Conservation (phyloP, 805 yeast genomes). For the Hanseniaspora valbyensis region DNA sequence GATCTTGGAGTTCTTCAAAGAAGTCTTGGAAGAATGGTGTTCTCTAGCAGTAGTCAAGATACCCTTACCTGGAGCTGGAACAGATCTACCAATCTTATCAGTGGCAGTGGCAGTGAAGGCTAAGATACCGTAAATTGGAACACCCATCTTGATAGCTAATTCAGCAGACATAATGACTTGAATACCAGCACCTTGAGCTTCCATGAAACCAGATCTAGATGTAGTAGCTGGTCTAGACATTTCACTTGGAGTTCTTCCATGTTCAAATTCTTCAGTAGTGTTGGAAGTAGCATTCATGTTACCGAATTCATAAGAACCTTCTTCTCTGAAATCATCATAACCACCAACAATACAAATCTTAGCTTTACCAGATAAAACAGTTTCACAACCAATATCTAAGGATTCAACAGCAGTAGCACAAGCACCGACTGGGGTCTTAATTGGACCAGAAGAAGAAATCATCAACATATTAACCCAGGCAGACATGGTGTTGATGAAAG, state of each 20-base stretch:
- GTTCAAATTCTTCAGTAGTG: constrained; percentile 73
- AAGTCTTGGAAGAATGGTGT: constrained; percentile 46
- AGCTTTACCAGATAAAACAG: constrained; percentile 86
- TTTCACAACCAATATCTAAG: constrained; percentile 89
- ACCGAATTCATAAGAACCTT: constrained; percentile 94
- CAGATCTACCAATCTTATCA: constrained; percentile 96
- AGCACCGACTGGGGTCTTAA: constrained; percentile 98
- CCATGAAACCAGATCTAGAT: constrained; percentile 96
- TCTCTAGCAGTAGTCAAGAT: constrained; percentile 96
- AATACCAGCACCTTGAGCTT: constrained; percentile 98
- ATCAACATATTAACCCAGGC: constrained; percentile 99
- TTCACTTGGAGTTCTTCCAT: constrained; percentile 95
- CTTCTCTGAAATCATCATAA: constrained; percentile 98
- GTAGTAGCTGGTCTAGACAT: constrained; percentile 99
- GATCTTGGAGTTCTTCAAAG: constrained; percentile 66
- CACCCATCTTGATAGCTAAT: constrained; percentile 94
- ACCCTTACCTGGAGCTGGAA: constrained; percentile 99
- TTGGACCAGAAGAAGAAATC: constrained; percentile 95
- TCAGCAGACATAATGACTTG: constrained; percentile 94
- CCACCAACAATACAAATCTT: constrained; percentile 97
- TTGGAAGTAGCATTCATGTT: constrained; percentile 98
- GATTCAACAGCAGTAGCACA: constrained; percentile 99
- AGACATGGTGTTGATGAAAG: constrained; percentile 96
- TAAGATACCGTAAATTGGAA: constrained; percentile 91
- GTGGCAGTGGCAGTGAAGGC: constrained; percentile 95